Evolutionary conservation across 2,329 filamentous ascomycete genomes (phyloP).

Genomic region (Ascochyta lentis): DNA sequence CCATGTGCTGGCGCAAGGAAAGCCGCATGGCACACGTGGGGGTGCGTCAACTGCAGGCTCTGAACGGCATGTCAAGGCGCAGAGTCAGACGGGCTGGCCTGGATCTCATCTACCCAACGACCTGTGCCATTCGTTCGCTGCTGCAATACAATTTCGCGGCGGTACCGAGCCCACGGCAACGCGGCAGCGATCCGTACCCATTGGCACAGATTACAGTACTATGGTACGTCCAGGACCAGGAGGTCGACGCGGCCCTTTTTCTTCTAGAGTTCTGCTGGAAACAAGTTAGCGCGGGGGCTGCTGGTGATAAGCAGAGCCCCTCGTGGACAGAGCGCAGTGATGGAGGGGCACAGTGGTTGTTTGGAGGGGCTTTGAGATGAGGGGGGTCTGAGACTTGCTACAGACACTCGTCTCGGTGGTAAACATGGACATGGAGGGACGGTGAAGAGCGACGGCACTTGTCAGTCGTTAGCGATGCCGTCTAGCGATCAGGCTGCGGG

Average conservation of each 20-base stretch:
- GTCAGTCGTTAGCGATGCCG: conserved; percentile 17
- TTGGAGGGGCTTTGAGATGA: conserved; percentile 10
- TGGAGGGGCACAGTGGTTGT: conserved; percentile 17
- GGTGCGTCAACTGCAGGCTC: conserved; percentile 3
- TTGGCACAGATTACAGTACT: conserved; percentile 30
- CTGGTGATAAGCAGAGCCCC: conserved; percentile 34
- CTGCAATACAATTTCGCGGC: conserved; percentile 4
- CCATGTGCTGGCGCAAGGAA: background rate
- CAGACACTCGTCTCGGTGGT: conserved; percentile 8
- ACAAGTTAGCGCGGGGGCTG: conserved; percentile 45
- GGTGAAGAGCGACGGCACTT: conserved; percentile 23
- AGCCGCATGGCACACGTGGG: conserved; percentile 17
- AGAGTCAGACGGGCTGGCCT: background rate
- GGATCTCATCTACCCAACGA: conserved; percentile 1
- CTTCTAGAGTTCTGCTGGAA: conserved; percentile 44
- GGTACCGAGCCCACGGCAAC: conserved; percentile 36
- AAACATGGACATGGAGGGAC: conserved; percentile 9
- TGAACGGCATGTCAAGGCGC: conserved; percentile 5
- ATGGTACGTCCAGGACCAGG: conserved; percentile 19
- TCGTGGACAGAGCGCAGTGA: conserved; percentile 16
- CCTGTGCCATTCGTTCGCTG: conserved; percentile 9
- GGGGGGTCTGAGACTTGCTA: conserved; percentile 1
- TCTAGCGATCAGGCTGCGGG: conserved; percentile 26
- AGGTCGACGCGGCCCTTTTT: conserved; percentile 30
- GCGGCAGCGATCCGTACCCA: conserved; percentile 32